Evolutionary conservation across 2,329 filamentous ascomycete genomes (phyloP), one percentile per base, ranked within the genome.

Genomic region (Arthrobotrys conoides): DNA sequence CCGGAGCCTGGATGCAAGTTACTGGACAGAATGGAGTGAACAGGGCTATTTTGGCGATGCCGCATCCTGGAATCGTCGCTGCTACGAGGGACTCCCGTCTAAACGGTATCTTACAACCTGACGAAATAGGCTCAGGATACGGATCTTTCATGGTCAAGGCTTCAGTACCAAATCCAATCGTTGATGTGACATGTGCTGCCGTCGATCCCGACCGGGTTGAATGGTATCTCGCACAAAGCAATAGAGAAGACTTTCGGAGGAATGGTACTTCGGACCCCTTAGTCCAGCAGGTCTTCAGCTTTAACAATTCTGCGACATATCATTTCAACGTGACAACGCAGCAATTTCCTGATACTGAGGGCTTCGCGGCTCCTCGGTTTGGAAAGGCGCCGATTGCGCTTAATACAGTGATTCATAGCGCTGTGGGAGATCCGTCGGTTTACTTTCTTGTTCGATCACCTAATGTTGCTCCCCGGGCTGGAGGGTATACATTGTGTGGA

Each of bases 11-110:
- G 76, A 65, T 79, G 24, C 57, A 70, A 22, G 65, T 79, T 8
- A 59, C 44, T 41, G 70, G 63, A 4, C 51, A 73, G 20, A 75
- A 71, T 20, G 76, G 76, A 49, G 85, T 95, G 81, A 92, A 94
- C 82, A 94, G 94, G 80, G 89, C 93, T 22, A 92, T 91, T 0
- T 86, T 94, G 81, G 91, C 92, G 0, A 91, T 94, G 88, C 93
- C 93, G 0, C 93, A 96, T 81, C 86, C 90, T 0, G 90, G 85
- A 55, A 85, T 91, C 0, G 87, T 96, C 0, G 89, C 91, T 33
- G 84, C 86, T 16, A 92, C 92, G 0, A 90, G 91, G 0, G 88
- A 86, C 9, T 86, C 91, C 80, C 84, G 86, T 0, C 83, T 84
- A 4, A 95, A 95, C 81, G 83, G 85, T 0, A 92, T 96, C 33